Conservation (phyloP, 108 stramenopile species). For the Nannochloropsis granulata region DNA sequence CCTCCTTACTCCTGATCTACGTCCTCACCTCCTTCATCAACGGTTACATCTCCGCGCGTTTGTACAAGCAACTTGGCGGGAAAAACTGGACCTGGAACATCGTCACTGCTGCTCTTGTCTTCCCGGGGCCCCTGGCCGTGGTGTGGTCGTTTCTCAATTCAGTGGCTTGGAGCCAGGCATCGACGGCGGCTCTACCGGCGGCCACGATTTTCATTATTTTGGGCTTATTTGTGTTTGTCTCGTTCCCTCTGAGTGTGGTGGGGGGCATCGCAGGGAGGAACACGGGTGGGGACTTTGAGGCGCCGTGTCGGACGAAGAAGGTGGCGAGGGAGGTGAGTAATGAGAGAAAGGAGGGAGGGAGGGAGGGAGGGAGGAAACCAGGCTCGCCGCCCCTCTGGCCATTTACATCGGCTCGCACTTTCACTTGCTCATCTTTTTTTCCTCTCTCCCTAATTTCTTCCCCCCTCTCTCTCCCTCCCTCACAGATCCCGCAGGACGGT, state of each 20-base stretch:
- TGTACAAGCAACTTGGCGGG: slow-evolving; percentile 82
- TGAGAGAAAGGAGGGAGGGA: no score
- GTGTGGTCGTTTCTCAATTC: slow-evolving; percentile 84
- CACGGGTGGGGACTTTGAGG: slow-evolving; percentile 68
- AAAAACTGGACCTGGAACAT: slow-evolving; percentile 79
- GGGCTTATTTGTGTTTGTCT: slow-evolving; percentile 56
- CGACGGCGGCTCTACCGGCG: slow-evolving; percentile 84
- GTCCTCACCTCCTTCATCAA: slow-evolving; percentile 69
- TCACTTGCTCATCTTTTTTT: slow-evolving; percentile 4
- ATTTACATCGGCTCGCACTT: slow-evolving; percentile 53
- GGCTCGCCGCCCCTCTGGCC: no score
- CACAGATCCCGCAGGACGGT: slow-evolving; percentile 23
- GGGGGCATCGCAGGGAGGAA: slow-evolving; percentile 83
- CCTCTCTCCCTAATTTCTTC: neutral
- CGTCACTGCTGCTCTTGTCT: slow-evolving; percentile 58
- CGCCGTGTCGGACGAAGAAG: slow-evolving; percentile 92
- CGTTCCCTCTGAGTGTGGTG: slow-evolving; percentile 71
- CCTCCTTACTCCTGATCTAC: slow-evolving; percentile 74
- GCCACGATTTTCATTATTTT: slow-evolving; percentile 71
- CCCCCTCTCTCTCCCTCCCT: neutral
- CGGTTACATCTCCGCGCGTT: slow-evolving; percentile 57
- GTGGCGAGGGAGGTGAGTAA: slow-evolving; percentile 70
- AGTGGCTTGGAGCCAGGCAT: slow-evolving; percentile 63
- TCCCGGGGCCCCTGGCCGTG: slow-evolving; percentile 61
- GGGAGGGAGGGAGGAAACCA: no score